Evolutionary conservation across 768 basidiomycete genomes (phyloP).

Genomic region (Fistulinella prunicolor): DNA sequence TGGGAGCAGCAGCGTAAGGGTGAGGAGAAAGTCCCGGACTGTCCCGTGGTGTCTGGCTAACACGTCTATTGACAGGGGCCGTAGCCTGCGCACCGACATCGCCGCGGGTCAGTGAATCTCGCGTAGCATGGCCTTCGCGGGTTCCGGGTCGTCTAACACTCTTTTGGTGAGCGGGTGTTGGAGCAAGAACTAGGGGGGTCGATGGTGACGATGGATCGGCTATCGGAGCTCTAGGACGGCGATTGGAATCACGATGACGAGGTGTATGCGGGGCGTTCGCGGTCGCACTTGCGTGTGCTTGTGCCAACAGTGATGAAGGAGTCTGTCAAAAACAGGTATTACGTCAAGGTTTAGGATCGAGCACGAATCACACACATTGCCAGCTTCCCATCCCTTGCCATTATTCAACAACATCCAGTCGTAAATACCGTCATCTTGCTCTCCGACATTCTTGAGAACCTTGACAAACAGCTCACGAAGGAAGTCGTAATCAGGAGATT

Average conservation of each 20-base stretch:
- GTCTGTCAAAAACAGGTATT: conserved; percentile 32
- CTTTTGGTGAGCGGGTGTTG: conserved; percentile 66
- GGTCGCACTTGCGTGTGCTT: conserved; percentile 56
- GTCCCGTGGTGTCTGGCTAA: conserved; percentile 61
- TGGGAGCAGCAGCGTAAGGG: conserved; percentile 69
- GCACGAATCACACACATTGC: conserved; percentile 54
- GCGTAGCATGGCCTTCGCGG: conserved; percentile 44
- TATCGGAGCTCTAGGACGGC: conserved; percentile 45
- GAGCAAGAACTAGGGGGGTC: conserved; percentile 61
- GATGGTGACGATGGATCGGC: conserved; percentile 54
- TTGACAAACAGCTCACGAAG: conserved; percentile 92
- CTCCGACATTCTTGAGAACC: conserved; percentile 82
- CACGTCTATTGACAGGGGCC: conserved; percentile 63
- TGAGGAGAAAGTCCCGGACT: conserved; percentile 52
- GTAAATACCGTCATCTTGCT: conserved; percentile 87
- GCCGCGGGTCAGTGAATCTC: conserved; percentile 46
- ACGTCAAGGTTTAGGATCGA: neutral
- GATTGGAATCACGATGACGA: conserved; percentile 54
- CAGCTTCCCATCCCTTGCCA: conserved; percentile 95
- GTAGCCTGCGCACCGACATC: conserved; percentile 61
- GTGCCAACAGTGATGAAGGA: conserved; percentile 42
- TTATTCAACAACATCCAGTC: conserved; percentile 96
- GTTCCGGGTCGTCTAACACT: conserved; percentile 46
- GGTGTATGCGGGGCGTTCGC: conserved; percentile 53
- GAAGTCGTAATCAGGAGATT: conserved; percentile 97